Percentiles rank a stretch among this genome's conserved stretches.
Conservation (phyloP, 345 rosid genomes). For the Sonneratia caseolaris region DNA sequence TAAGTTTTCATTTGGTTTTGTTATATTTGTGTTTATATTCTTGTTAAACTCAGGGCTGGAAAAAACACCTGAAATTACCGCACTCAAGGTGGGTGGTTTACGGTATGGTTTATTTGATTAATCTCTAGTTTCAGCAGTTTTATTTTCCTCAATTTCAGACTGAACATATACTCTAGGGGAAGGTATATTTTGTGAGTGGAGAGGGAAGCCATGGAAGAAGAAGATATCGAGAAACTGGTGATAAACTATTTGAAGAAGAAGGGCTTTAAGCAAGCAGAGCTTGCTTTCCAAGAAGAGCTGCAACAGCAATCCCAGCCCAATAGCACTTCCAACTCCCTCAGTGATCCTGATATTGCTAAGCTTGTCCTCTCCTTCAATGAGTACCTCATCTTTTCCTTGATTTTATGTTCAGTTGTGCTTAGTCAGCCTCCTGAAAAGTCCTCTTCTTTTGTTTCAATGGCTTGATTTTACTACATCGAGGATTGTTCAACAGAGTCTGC, state of each 20-base stretch:
- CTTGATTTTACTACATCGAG: neutral
- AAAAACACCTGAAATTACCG: too few relatives aligned
- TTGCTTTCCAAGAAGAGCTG: slow-evolving; percentile 52
- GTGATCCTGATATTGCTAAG: slow-evolving; percentile 48
- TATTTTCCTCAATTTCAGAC: too few relatives aligned
- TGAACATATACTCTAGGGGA: too few relatives aligned
- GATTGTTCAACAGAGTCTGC: neutral
- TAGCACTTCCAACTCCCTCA: slow-evolving; percentile 13
- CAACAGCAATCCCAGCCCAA: slow-evolving; percentile 26
- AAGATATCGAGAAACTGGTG: slow-evolving; percentile 31
- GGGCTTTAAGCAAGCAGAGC: slow-evolving; percentile 65
- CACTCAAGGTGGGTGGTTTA: too few relatives aligned
- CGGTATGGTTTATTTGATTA: too few relatives aligned
- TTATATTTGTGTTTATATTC: too few relatives aligned
- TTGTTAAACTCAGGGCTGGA: too few relatives aligned
- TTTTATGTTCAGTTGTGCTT: neutral
- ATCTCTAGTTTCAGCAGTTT: too few relatives aligned
- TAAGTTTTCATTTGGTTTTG: too few relatives aligned
- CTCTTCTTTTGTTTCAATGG: neutral
- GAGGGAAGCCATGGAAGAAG: slow-evolving; percentile 7
- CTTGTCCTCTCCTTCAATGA: slow-evolving; percentile 64
- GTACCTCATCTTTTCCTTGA: slow-evolving; percentile 20
- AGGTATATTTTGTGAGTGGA: neutral
- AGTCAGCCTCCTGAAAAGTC: neutral
- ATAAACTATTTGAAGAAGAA: slow-evolving; percentile 77